A percentile compares a stretch with the other conserved stretches of the same genome.
Evolutionary conservation across 2,329 filamentous ascomycete genomes (phyloP).

Genomic region (Colletotrichum coccodes): DNA sequence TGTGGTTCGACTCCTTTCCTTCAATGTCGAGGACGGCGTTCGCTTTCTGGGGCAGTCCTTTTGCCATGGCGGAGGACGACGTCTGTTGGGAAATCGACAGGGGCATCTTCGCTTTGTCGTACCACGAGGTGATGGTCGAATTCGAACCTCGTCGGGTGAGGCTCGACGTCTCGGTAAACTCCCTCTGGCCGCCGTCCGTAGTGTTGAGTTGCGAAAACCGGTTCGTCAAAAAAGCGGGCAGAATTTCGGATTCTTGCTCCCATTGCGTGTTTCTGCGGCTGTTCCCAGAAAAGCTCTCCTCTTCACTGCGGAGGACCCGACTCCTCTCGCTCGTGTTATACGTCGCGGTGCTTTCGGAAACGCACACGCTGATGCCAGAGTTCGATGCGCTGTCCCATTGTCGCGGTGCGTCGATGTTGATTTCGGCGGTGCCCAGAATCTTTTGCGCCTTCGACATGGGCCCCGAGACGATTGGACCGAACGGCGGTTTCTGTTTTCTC

Average conservation of each 20-base stretch:
- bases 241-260: slow-evolving; percentile 59
- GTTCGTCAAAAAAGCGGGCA: slow-evolving; percentile 46
- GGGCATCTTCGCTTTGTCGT: slow-evolving; percentile 66
- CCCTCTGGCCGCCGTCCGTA: slow-evolving; percentile 14
- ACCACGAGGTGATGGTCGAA: slow-evolving; percentile 66
- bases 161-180: slow-evolving; percentile 52
- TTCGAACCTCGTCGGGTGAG: slow-evolving; percentile 61
- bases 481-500: slow-evolving; percentile 53
- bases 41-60: slow-evolving; percentile 60
- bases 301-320: slow-evolving; percentile 11
- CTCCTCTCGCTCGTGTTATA: slow-evolving; percentile 40
- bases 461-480: slow-evolving; percentile 42
- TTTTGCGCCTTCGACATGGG: slow-evolving; percentile 62
- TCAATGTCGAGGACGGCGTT: slow-evolving; percentile 59
- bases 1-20: slow-evolving; percentile 37
- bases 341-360: slow-evolving; percentile 51
- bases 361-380: slow-evolving; percentile 55
- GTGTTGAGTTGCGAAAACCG: slow-evolving; percentile 26
- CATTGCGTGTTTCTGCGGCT: slow-evolving; percentile 45
- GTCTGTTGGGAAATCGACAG: slow-evolving; percentile 69
- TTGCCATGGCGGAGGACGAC: slow-evolving; percentile 67
- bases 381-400: slow-evolving; percentile 56
- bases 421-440: slow-evolving; percentile 57
- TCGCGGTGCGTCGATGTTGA: slow-evolving; percentile 52
- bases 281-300: slow-evolving; percentile 21